phyloP scores from a whole-genome alignment of 805 yeast genomes.

The Myxozyma lipomycoides region DNA sequence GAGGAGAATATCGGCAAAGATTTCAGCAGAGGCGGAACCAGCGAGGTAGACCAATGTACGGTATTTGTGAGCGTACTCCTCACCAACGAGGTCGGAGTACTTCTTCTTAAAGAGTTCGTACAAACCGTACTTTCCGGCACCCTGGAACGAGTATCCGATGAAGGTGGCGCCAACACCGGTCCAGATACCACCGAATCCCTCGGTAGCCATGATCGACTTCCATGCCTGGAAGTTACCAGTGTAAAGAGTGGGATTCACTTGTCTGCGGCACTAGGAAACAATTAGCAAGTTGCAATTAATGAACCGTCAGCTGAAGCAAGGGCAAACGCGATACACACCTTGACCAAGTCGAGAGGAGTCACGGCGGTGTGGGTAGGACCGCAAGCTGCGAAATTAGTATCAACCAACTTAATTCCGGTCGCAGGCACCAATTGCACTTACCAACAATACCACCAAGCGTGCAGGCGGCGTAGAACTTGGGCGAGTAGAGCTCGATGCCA shows the following conservation, averaged over 20 bases:
- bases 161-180: conserved; percentile 92
- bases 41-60: conserved; percentile 71
- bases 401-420: neutral
- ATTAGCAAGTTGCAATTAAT: neutral
- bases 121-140: conserved; percentile 96
- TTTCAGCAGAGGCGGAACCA: conserved; percentile 92
- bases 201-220: conserved; percentile 62
- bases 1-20: conserved; percentile 80
- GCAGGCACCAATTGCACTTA: conserved; percentile 13
- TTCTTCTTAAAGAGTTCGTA: conserved; percentile 85
- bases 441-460: conserved; percentile 66
- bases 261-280: conserved; percentile 69
- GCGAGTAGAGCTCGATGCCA: conserved; percentile 51
- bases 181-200: conserved; percentile 71
- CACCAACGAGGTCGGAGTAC: conserved; percentile 66
- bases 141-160: conserved; percentile 90
- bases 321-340: conserved; percentile 37
- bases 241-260: conserved; percentile 73
- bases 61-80: conserved; percentile 54
- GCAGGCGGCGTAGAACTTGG: conserved; percentile 67
- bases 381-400: conserved; percentile 54
- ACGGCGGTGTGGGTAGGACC: conserved; percentile 95
- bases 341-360: conserved; percentile 89
- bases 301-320: too few relatives aligned
- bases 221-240: conserved; percentile 79